Percentiles rank a stretch among this genome's conserved stretches.
Evolutionary conservation across 2,329 filamentous ascomycete genomes (phyloP).

Genomic region (Fusarium scirpi): DNA sequence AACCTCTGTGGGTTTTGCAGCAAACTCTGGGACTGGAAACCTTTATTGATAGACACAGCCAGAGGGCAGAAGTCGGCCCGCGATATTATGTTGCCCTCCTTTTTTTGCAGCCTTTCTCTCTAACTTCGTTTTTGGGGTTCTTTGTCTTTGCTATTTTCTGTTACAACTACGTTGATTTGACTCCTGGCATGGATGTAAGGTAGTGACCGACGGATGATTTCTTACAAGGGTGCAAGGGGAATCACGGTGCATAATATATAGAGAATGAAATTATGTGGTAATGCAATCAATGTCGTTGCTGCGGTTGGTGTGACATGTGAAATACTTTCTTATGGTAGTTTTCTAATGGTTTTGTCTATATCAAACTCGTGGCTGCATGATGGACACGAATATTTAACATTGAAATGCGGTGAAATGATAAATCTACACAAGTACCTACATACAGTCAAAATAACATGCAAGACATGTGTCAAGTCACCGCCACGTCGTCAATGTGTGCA

Average conservation of each 20-base stretch:
- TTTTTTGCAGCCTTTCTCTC: slow-evolving; percentile 42
- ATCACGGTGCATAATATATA: slow-evolving; percentile 49
- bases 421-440: background rate
- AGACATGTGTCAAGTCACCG: slow-evolving; percentile 20
- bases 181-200: slow-evolving; percentile 45
- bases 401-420: slow-evolving; percentile 17
- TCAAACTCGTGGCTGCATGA: background rate
- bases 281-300: slow-evolving; percentile 32
- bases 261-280: slow-evolving; percentile 46
- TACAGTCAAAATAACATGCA: slow-evolving; percentile 2
- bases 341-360: background rate
- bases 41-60: slow-evolving; percentile 48
- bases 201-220: slow-evolving; percentile 42
- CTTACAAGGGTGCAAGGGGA: slow-evolving; percentile 43
- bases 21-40: slow-evolving; percentile 45
- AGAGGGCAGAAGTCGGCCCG: slow-evolving; percentile 44
- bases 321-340: background rate
- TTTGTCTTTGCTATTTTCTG: slow-evolving; percentile 37
- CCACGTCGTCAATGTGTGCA: slow-evolving; percentile 13
- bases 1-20: slow-evolving; percentile 41
- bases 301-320: background rate
- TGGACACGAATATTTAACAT: background rate
- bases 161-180: slow-evolving; percentile 37
- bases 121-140: slow-evolving; percentile 40
- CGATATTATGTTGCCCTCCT: slow-evolving; percentile 43